Percentiles rank a stretch among this genome's conserved stretches.
These are phyloP conservation scores for Neolecta irregularis DNA, from an alignment of 1,139 yeast genomes.

Conservation along the genomic window DNA sequence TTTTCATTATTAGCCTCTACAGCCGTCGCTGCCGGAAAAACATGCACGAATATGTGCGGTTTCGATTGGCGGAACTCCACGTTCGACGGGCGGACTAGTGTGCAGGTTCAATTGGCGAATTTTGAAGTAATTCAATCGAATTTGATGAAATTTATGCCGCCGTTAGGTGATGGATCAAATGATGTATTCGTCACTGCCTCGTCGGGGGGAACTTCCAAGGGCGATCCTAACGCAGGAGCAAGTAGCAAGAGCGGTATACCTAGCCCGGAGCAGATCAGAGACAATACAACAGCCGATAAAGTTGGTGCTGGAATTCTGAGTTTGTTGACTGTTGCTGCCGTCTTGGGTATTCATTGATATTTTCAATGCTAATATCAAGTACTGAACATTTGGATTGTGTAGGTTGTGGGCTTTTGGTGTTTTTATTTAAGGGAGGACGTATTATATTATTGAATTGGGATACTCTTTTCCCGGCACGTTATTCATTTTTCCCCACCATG, in stretches of 20 bases:
- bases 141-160: no score
- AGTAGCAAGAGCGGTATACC: constrained; percentile 6
- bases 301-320: constrained; percentile 89
- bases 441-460: no score
- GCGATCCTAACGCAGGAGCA: constrained; percentile 23
- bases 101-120: no score
- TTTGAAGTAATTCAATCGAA: no score
- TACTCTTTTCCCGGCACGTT: no score
- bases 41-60: constrained; percentile 71
- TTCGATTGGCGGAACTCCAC: constrained; percentile 35
- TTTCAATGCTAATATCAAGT: no score
- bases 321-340: constrained; percentile 50
- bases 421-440: no score
- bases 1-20: constrained; percentile 33
- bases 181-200: constrained; percentile 33
- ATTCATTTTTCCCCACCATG: no score
- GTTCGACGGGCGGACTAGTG: constrained; percentile 4
- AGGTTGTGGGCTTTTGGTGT: no score
- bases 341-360: constrained; percentile 48
- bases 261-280: constrained; percentile 21
- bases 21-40: constrained; percentile 52
- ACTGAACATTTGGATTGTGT: no score
- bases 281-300: constrained; percentile 44
- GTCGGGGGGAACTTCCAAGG: constrained; percentile 36
- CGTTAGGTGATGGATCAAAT: no score